Percentiles rank a stretch among this genome's conserved stretches.
These are phyloP conservation scores for Yarrowia divulgata DNA, from an alignment of 805 yeast genomes.

Conservation along the genomic window DNA sequence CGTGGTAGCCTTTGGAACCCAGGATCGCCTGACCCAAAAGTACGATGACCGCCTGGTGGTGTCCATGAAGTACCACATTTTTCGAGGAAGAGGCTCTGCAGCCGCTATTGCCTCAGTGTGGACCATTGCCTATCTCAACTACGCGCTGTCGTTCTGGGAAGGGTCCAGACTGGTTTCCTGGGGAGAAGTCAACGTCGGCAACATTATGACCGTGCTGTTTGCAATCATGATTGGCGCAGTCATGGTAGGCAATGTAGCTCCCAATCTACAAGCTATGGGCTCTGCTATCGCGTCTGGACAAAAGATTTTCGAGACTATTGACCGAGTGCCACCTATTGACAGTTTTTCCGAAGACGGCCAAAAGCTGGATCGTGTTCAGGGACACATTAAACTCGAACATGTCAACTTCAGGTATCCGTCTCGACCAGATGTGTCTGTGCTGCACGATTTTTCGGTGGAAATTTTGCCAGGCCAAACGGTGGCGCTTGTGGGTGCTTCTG, in stretches of 20 bases:
- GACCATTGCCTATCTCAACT: constrained; percentile 51
- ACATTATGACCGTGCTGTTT: constrained; percentile 51
- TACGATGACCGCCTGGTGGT: constrained; percentile 48
- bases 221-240: constrained; percentile 55
- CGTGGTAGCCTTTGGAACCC: constrained; percentile 55
- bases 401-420: constrained; percentile 87
- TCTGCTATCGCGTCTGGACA: constrained; percentile 54
- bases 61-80: constrained; percentile 46
- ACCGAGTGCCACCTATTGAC: constrained; percentile 54
- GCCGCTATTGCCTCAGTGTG: constrained; percentile 51
- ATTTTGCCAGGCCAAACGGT: constrained; percentile 90
- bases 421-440: constrained; percentile 79
- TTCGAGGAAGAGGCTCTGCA: constrained; percentile 48
- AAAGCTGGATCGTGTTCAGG: constrained; percentile 50
- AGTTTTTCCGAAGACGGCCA: constrained; percentile 51
- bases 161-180: constrained; percentile 52
- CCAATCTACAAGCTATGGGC: constrained; percentile 52
- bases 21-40: constrained; percentile 49
- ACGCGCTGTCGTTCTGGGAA: constrained; percentile 55
- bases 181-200: constrained; percentile 50
- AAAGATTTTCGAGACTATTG: constrained; percentile 54
- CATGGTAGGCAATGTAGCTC: constrained; percentile 54
- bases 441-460: constrained; percentile 74
- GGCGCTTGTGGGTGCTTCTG: constrained; percentile 95
- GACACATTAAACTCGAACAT: constrained; percentile 80